Evolutionary conservation across 2,329 filamentous ascomycete genomes (phyloP).

Genomic region (Arthrobotrys musiformis): DNA sequence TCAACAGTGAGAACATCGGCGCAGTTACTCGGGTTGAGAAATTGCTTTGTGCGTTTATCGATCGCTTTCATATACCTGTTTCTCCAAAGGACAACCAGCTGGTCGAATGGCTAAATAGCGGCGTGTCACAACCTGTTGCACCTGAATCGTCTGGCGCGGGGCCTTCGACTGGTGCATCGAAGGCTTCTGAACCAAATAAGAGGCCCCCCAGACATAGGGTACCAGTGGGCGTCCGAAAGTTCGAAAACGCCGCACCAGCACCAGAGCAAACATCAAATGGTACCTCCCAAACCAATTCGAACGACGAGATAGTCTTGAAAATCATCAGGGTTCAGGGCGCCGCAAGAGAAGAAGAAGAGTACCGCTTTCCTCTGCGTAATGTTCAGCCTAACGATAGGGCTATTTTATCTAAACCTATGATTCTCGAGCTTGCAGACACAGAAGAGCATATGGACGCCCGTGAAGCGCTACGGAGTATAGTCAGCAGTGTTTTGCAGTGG

Average conservation of each 20-base stretch:
- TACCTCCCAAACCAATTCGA: not conserved
- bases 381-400: constrained; percentile 13
- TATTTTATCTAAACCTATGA: not conserved
- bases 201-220: not conserved
- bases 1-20: not conserved
- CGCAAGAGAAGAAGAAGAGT: constrained; percentile 7
- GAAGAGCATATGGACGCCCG: not conserved
- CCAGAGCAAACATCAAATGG: not conserved
- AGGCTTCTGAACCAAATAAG: not conserved
- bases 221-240: not conserved
- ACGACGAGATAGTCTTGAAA: constrained; percentile 12
- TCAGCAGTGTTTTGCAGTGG: constrained; percentile 12
- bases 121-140: not conserved
- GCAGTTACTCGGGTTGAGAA: constrained; percentile 4
- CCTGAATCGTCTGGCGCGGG: not conserved
- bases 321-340: constrained; percentile 7
- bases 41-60: constrained; percentile 15
- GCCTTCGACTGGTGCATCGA: not conserved
- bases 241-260: not conserved
- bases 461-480: constrained; percentile 19
- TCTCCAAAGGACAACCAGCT: constrained; percentile 27
- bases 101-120: constrained; percentile 14
- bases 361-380: constrained; percentile 15
- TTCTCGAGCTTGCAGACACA: constrained; percentile 2
- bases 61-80: constrained; percentile 15